Conservation (phyloP, 441 rosid species). For the Populus hybrid region DNA sequence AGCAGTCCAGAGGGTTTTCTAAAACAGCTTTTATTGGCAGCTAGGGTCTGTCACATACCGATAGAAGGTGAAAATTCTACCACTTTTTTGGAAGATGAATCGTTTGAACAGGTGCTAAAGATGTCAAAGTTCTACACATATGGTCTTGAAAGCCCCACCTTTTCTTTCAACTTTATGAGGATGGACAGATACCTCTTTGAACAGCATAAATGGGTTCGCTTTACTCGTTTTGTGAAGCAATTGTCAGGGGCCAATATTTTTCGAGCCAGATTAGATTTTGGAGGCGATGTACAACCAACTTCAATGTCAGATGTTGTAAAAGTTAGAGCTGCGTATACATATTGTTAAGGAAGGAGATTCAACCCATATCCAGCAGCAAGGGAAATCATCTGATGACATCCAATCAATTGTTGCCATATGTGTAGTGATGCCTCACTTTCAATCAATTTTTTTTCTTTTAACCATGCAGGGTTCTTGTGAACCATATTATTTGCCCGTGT, state of each 20-base stretch:
- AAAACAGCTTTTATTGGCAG: constrained; percentile 38
- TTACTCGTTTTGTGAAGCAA: constrained; percentile 39
- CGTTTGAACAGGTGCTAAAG: constrained; percentile 40
- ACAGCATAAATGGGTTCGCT: constrained; percentile 34
- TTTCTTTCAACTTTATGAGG: constrained; percentile 45
- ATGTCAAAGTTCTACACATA: constrained; percentile 37
- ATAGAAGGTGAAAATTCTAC: constrained; percentile 45
- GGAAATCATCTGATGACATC: constrained; percentile 5
- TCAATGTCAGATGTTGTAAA: constrained; percentile 22
- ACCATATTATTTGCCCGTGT: not conserved
- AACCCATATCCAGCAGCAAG: constrained; percentile 5
- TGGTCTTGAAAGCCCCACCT: constrained; percentile 27
- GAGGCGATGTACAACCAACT: constrained; percentile 19
- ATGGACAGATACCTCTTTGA: constrained; percentile 46
- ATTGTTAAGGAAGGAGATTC: constrained; percentile 17
- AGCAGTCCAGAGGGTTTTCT: constrained; percentile 49
- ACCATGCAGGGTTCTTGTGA: not conserved
- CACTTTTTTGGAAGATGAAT: constrained; percentile 27
- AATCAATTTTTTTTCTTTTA: not conserved
- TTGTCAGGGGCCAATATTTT: constrained; percentile 35
- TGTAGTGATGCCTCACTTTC: constrained; percentile 12
- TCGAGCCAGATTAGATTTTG: constrained; percentile 39
- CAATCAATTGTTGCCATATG: constrained; percentile 17
- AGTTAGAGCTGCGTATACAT: constrained; percentile 25
- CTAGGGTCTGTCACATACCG: constrained; percentile 32